Percentiles rank a stretch among this genome's conserved stretches.
phyloP scores from a whole-genome alignment of 2,329 filamentous ascomycete genomes.

The Fusarium lateritium region DNA sequence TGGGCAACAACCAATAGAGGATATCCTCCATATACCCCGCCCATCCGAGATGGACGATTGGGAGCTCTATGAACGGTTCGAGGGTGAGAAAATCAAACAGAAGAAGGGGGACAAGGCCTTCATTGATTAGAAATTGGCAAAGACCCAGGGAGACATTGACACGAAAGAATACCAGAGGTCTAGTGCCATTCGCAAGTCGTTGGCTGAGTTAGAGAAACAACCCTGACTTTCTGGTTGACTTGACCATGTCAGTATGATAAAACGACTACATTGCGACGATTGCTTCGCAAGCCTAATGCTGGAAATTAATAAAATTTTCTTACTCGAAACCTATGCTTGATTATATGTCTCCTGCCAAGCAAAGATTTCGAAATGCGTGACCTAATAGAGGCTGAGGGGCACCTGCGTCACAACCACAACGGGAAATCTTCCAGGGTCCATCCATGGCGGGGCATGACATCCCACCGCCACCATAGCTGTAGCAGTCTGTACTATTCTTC shows the following conservation, averaged over 20 bases:
- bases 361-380: background rate
- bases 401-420: slow-evolving; percentile 13
- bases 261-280: background rate
- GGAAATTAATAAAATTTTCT: slow-evolving; percentile 14
- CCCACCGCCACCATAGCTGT: slow-evolving; percentile 22
- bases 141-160: slow-evolving; percentile 50
- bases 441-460: slow-evolving; percentile 39
- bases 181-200: slow-evolving; percentile 46
- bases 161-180: slow-evolving; percentile 49
- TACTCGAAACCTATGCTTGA: background rate
- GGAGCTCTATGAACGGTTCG: slow-evolving; percentile 63
- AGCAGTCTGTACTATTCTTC: slow-evolving; percentile 11
- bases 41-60: slow-evolving; percentile 72
- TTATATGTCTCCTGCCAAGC: background rate
- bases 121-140: slow-evolving; percentile 58
- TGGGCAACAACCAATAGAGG: slow-evolving; percentile 59
- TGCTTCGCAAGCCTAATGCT: background rate
- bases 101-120: slow-evolving; percentile 58
- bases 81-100: slow-evolving; percentile 60
- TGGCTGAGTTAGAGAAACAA: slow-evolving; percentile 36
- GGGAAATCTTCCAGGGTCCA: slow-evolving; percentile 32
- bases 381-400: background rate
- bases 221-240: slow-evolving; percentile 9
- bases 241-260: slow-evolving; percentile 4
- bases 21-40: slow-evolving; percentile 62